Percentiles rank a stretch among this genome's conserved stretches.
Conservation (phyloP, 2,329 filamentous ascomycete genomes). For the Penicillium sp. region DNA sequence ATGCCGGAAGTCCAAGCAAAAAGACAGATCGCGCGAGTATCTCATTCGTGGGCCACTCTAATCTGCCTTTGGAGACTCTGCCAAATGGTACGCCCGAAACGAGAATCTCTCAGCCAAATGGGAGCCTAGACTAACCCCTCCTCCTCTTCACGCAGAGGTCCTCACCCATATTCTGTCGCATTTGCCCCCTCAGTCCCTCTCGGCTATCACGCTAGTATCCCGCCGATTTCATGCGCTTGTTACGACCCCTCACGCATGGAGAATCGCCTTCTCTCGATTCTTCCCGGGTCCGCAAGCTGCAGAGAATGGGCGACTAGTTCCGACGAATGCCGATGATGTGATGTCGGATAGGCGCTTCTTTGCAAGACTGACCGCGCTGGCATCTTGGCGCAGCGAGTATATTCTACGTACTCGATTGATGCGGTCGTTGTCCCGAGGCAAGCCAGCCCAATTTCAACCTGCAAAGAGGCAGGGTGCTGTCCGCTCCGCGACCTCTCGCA, state of each 20-base stretch:
- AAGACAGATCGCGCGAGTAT: constrained; percentile 50
- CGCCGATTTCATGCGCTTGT: constrained; percentile 84
- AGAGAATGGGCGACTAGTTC: constrained; percentile 45
- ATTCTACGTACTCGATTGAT: constrained; percentile 82
- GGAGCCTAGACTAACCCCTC: constrained; percentile 12
- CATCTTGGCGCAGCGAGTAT: constrained; percentile 97
- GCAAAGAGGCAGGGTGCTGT: constrained; percentile 56
- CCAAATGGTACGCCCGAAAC: constrained; percentile 71
- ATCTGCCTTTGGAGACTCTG: constrained; percentile 59
- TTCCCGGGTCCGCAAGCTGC: constrained; percentile 75
- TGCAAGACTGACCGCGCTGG: constrained; percentile 74
- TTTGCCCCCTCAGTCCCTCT: constrained; percentile 80
- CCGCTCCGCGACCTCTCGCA: constrained; percentile 61
- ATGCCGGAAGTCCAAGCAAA: constrained; percentile 41
- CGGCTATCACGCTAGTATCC: constrained; percentile 80
- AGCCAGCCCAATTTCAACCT: constrained; percentile 62
- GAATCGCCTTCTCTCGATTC: constrained; percentile 85
- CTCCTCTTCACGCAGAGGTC: constrained; percentile 65
- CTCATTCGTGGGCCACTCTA: constrained; percentile 49
- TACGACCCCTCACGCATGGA: constrained; percentile 90
- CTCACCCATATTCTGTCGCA: constrained; percentile 90
- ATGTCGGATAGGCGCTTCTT: constrained; percentile 78
- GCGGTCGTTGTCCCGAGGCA: constrained; percentile 78
- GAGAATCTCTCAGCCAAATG: constrained; percentile 6
- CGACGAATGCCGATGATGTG: constrained; percentile 57